Evolutionary conservation across 2,329 filamentous ascomycete genomes (phyloP).

Genomic region (Sporothrix globosa): DNA sequence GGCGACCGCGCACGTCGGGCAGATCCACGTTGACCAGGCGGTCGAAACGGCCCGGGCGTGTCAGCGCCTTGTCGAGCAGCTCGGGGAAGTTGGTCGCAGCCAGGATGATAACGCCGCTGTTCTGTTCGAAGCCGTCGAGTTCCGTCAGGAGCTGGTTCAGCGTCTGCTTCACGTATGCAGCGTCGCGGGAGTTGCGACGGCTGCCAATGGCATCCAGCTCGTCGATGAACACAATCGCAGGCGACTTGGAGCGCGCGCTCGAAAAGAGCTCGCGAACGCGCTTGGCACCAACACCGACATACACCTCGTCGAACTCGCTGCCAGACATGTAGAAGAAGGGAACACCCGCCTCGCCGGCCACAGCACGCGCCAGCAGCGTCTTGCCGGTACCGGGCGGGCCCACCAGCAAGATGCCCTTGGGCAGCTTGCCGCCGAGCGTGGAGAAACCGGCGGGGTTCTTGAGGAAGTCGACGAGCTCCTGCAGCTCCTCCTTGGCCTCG

Average conservation of each 20-base stretch:
- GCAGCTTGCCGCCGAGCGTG: conserved; percentile 90
- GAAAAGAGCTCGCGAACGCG: conserved; percentile 71
- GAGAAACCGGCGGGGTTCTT: conserved; percentile 92
- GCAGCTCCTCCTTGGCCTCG: conserved; percentile 96
- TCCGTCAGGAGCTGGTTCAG: conserved; percentile 96
- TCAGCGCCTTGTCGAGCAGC: conserved; percentile 90
- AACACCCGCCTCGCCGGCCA: conserved; percentile 94
- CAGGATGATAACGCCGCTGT: conserved; percentile 91
- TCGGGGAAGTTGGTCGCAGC: conserved; percentile 96
- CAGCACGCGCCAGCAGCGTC: conserved; percentile 90
- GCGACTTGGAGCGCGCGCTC: conserved; percentile 45
- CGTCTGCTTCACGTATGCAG: conserved; percentile 94
- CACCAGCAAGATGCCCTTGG: conserved; percentile 93
- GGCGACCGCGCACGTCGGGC: conserved; percentile 88
- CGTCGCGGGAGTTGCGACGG: conserved; percentile 88
- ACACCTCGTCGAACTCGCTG: conserved; percentile 97
- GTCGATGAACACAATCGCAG: conserved; percentile 78
- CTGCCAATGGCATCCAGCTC: conserved; percentile 92
- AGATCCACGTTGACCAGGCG: conserved; percentile 86
- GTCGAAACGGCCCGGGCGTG: conserved; percentile 92
- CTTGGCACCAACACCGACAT: conserved; percentile 80
- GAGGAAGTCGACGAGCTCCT: conserved; percentile 95
- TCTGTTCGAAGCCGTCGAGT: conserved; percentile 94
- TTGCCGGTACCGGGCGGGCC: conserved; percentile 97
- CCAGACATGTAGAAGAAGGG: conserved; percentile 99